Evolutionary conservation across 306 rosid genomes (phyloP).

Genomic region (Vachellia collinsii): DNA sequence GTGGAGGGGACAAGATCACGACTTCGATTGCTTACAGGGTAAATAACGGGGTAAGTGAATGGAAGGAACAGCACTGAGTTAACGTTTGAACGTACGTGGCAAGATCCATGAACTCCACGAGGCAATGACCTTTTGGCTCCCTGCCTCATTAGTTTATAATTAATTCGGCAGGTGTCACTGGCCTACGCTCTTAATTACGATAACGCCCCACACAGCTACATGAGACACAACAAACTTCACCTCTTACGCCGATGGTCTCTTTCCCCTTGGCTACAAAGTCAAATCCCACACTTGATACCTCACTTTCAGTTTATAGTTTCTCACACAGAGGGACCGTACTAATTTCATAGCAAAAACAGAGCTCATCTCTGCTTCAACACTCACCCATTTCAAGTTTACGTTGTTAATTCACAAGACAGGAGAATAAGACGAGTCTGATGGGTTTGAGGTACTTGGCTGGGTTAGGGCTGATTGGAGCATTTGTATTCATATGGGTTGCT

Average conservation of each 20-base stretch:
- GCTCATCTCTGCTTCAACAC: constrained; percentile 8
- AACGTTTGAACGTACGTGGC: not conserved
- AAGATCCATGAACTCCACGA: not conserved
- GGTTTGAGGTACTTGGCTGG: constrained; percentile 64
- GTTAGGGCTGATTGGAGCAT: constrained; percentile 60
- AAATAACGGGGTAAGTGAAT: too few relatives aligned
- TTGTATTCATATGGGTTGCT: constrained; percentile 68
- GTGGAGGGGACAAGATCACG: too few relatives aligned
- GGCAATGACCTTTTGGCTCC: not conserved
- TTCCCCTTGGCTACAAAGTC: not conserved
- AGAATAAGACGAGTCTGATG: constrained; percentile 43
- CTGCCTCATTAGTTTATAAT: constrained; percentile 17
- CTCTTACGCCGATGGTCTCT: not conserved
- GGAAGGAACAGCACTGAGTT: too few relatives aligned
- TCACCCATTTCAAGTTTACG: not conserved
- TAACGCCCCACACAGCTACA: not conserved
- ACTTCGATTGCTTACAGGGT: too few relatives aligned
- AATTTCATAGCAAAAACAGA: constrained; percentile 22
- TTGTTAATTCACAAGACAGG: not conserved
- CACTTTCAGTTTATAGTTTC: not conserved
- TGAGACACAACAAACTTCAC: not conserved
- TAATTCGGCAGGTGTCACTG: constrained; percentile 36
- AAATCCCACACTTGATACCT: not conserved
- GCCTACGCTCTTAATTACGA: not conserved
- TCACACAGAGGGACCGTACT: not conserved